Evolutionary conservation across 129 eudicot genomes (phyloP), one percentile per base, ranked within the genome.

Genomic region (Flaveria sonorensis): DNA sequence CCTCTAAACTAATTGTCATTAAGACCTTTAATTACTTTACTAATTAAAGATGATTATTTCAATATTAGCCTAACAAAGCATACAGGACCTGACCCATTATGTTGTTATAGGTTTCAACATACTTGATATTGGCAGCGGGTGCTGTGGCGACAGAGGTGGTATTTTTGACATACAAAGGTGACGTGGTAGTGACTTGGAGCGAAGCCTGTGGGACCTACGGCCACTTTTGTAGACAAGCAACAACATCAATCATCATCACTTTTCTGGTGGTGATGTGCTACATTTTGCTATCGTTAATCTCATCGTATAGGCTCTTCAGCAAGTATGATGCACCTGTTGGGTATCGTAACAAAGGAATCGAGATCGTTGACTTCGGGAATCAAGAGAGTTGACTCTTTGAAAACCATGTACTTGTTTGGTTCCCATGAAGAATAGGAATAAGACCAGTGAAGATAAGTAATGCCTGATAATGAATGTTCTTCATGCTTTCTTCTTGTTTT

Each of bases 251-350:
- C 11, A 72, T 86, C 71, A 74, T 93, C 64, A 93, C 96, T 21
- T 91, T 91, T 40, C 28, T 74, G 3, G 97, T 89, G 16, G 86
- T 85, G 23, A 76, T 89, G 18, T 91, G 97, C 80, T 93, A 93
- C 39, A 87, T 85, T 28, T 82, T 81, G 47, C 84, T 93, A 32
- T 89, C 97, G 0, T 87, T 91, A 8, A 81, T 93, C 47, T 93
- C 97, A 3, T 91, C 98, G 12, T 93, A 93, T 73, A 73, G 96
- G 65, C 87, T 93, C 40, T 93, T 93, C 83, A 91, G 93, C 92
- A 91, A 83, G 63, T 93, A 84, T 73, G 98, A 93, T 62, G 92
- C 93, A 24, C 98, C 98, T 10, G 75, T 83, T 24, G 83, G 73
- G 72, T 78, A 71, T 50, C 69, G 15, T 24, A 74, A 75, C 79